Base-by-base conservation (phyloP, 345 rosid genomes). In the Hypericum androsaemum region DNA sequence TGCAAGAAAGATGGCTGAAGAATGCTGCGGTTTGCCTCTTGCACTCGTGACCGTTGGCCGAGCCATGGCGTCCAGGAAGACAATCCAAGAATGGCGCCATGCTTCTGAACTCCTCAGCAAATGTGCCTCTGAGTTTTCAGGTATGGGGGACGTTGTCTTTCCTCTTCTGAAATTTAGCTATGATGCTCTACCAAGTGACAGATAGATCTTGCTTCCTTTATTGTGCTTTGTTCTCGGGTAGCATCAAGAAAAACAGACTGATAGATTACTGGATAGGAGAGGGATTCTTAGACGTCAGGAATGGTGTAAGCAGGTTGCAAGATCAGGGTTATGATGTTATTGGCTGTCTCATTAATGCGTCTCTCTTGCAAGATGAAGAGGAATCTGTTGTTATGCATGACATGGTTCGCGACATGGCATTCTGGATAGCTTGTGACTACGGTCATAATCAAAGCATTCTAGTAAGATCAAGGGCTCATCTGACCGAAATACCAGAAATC, bases 331-430 rank as follows among this genome's bases (percentile, higher is more conserved):
- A 68, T 12, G 40, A 39, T 2, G 64, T 78, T 7, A 47, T 74
- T 8, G 63, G 65, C 9, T 55, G 8, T 43, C 75, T 76, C 2
- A 0, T 52, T 28, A 28, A 5, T 32, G 66, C 64, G 0, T 53
- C 68, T 52, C 54, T 74, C 11, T 43, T 79, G 60, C 62, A 73
- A 32, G 47, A 37, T 17, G 28, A 0, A 8, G 17, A 40, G 1
- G 60, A 58, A 5, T 7, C 5, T 6, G 67, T 75, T 2, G 70
- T 64, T 43, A 67, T 79, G 80, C 84, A 73, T 53, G 73, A 68
- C 41, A 51, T 79, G 40, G 48, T 79, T 5, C 73, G 75, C 0
- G 79, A 76, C 12, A 60, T 69, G 71, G 64, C 68, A 7, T 39
- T 79, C 10, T 76, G 77, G 81, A 38, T 76, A 40, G 64, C 61